phyloP scores from a whole-genome alignment of 352 stramenopile genomes.

The Phytophthora parvispora region DNA sequence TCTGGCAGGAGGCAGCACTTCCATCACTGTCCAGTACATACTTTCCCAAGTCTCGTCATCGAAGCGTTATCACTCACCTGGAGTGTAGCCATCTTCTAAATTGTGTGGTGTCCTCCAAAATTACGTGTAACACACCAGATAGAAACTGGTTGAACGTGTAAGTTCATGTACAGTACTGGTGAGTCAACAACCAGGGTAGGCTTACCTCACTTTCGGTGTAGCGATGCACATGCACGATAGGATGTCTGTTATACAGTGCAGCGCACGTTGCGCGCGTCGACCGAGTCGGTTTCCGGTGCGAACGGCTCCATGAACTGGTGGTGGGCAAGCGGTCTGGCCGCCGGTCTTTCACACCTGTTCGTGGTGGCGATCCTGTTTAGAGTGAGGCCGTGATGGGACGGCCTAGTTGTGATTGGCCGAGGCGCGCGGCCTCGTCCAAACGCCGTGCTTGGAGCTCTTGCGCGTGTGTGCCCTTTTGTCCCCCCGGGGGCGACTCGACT shows the following conservation, averaged over 20 bases:
- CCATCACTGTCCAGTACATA: too few species aligned
- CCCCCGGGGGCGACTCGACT: not conserved
- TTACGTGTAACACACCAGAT: not conserved
- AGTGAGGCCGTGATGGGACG: slow-evolving; percentile 16
- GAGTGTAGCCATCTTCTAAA: not conserved
- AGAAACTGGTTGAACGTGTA: not conserved
- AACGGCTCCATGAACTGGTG: slow-evolving; percentile 1
- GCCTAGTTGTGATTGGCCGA: not conserved
- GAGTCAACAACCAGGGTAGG: too few species aligned
- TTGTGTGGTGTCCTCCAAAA: not conserved
- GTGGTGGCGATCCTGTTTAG: slow-evolving; percentile 18
- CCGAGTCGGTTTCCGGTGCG: not conserved
- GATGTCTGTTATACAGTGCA: too few species aligned
- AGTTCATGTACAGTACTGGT: too few species aligned
- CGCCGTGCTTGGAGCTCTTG: slow-evolving; percentile 12
- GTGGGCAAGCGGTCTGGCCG: slow-evolving; percentile 1
- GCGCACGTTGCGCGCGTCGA: not conserved
- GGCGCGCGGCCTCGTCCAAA: slow-evolving; percentile 8
- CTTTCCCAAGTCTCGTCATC: not conserved
- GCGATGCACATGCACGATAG: too few species aligned
- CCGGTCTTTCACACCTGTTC: slow-evolving; percentile 9
- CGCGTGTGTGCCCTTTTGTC: not conserved
- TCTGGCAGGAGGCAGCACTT: too few species aligned
- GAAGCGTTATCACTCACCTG: not conserved
- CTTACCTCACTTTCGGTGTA: too few species aligned